These are phyloP conservation scores for Bipolaris gigantea DNA, from an alignment of 2,329 filamentous ascomycete species.

Conservation along the genomic window DNA sequence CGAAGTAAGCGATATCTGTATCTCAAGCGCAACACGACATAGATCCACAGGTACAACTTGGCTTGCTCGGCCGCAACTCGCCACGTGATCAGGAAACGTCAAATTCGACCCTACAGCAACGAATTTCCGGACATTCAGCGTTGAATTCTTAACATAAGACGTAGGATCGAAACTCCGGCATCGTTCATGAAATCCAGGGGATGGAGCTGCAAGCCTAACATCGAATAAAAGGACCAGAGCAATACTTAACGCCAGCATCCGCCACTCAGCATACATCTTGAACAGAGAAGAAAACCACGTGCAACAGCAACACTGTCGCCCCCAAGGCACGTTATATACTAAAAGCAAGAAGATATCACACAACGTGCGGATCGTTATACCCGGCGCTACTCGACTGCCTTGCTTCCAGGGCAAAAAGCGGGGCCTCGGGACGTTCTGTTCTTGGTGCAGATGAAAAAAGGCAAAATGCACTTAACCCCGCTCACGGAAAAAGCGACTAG, in stretches of 20 bases:
- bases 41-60: constrained; percentile 45
- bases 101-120: constrained; percentile 45
- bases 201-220: background rate
- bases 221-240: background rate
- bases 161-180: constrained; percentile 29
- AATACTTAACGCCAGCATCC: background rate
- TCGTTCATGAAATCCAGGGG: constrained; percentile 13
- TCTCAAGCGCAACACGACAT: constrained; percentile 49
- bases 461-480: too few relatives aligned
- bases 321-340: background rate
- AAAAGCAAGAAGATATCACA: too few relatives aligned
- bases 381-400: too few relatives aligned
- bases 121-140: constrained; percentile 34
- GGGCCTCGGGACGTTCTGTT: too few relatives aligned
- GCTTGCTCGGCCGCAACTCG: constrained; percentile 38
- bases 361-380: too few relatives aligned
- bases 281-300: background rate
- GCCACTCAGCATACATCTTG: background rate
- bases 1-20: constrained; percentile 44
- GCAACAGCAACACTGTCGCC: background rate
- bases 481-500: too few relatives aligned
- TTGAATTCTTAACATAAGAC: constrained; percentile 15
- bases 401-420: too few relatives aligned
- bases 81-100: constrained; percentile 43
- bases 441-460: too few relatives aligned